Evolutionary conservation across 176 grass and related monocot genomes (phyloP), one percentile per base, ranked within the genome.

Genomic region (Themeda triandra): DNA sequence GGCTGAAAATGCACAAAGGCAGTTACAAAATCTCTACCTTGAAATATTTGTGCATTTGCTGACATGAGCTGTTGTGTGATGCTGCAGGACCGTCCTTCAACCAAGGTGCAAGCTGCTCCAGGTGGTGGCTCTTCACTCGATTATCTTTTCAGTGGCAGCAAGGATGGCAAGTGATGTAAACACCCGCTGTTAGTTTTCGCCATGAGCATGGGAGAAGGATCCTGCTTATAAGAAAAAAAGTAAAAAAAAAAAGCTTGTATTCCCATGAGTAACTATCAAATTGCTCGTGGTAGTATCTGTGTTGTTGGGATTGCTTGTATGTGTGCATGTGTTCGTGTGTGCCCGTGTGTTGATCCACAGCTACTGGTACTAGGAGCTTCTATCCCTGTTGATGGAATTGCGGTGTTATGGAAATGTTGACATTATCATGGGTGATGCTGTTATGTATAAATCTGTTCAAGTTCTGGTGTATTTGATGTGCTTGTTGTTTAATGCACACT

Each of bases 21-120:
- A 33, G 7, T 6, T 21, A 23, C 2, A 12, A 23, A 67, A 54
- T 13, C 17, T 28, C 8, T 29, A 19, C 18, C 4, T 17, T 25
- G 30, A 67, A 71, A 45, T 59, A 44, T 28, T 36, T 35, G 28
- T 44, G 12, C 30, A 39, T 27, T 42, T 18, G 71, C 46, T 82
- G 37, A 87, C 37, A 24, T 68, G 32, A 67, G 25, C 44, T 66
- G 19, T 17, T 13, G 5, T 19, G 4, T 8, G 6, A 9, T 41
- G 8, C 42, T 54, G 44, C 84, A 93, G 91, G 88, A 93, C 33
- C 81, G 91, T 69, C 85, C 91, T 27, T 93, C 91, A 32, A 93
- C 88, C 10, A 93, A 93, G 88, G 91, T 93, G 45, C 91, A 93
- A 82, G 70, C 81, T 63, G 81, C 91, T 82, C 91, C 91, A 35